phyloP scores from a whole-genome alignment of 345 rosid genomes.

The Citrus unshiu region DNA sequence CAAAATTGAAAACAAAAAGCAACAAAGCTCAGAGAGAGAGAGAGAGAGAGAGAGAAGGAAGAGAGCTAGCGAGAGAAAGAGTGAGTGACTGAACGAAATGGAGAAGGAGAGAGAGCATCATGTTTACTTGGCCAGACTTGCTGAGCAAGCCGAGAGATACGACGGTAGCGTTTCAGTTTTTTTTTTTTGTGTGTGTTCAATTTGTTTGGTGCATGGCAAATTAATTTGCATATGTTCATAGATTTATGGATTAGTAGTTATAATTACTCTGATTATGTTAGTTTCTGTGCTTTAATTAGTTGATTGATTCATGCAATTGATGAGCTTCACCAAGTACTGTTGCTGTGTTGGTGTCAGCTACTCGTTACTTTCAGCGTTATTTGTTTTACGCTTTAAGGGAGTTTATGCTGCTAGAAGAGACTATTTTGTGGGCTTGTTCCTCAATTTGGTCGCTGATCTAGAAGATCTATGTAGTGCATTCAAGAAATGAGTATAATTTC shows the following conservation, averaged over 20 bases:
- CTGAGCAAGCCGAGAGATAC: constrained; percentile 92
- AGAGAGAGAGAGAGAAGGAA: background rate
- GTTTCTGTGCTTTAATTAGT: background rate
- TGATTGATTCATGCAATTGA: background rate
- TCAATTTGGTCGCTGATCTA: background rate
- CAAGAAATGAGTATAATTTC: background rate
- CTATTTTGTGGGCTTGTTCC: background rate
- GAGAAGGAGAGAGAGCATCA: constrained; percentile 83
- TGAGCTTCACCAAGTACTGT: background rate
- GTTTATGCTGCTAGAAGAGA: background rate
- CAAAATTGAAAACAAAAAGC: background rate
- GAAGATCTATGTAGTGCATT: background rate
- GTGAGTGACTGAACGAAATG: constrained; percentile 38
- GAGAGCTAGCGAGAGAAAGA: constrained; percentile 13
- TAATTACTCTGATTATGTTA: background rate
- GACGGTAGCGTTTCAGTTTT: constrained; percentile 48
- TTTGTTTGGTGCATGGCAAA: background rate
- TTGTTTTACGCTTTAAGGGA: background rate
- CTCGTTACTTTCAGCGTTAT: background rate
- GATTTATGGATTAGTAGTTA: background rate
- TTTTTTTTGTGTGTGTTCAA: too few species aligned
- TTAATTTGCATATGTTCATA: background rate
- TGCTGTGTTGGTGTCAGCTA: background rate
- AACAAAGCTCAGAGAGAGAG: background rate
- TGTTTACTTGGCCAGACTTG: constrained; percentile 82